Percentiles rank a stretch among this genome's conserved stretches.
These are phyloP conservation scores for Botrytis squamosa DNA, from an alignment of 2,329 filamentous ascomycete species.

Conservation along the genomic window DNA sequence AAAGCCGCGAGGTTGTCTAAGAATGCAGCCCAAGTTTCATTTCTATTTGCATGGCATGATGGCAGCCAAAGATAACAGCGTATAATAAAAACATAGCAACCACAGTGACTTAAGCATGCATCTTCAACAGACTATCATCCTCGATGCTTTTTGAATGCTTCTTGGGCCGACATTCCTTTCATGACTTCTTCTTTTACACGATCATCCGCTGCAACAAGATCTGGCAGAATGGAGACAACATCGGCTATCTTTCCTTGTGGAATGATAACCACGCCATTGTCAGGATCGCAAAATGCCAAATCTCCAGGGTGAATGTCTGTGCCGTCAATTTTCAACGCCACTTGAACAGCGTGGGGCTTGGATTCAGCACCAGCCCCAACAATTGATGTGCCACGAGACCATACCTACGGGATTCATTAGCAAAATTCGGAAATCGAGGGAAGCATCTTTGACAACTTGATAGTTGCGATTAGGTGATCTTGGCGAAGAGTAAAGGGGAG, in stretches of 20 bases:
- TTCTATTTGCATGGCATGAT: background rate
- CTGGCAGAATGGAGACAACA: constrained; percentile 54
- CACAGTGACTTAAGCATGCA: background rate
- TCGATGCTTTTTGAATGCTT: constrained; percentile 57
- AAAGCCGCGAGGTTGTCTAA: background rate
- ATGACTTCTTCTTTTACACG: constrained; percentile 64
- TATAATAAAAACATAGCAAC: background rate
- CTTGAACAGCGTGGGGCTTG: constrained; percentile 54
- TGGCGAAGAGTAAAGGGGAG: background rate
- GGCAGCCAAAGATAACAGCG: background rate
- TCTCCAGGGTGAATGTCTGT: constrained; percentile 55
- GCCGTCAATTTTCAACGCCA: constrained; percentile 46
- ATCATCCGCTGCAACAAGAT: constrained; percentile 49
- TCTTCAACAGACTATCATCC: constrained; percentile 14
- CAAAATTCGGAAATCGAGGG: background rate
- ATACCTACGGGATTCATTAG: constrained; percentile 46
- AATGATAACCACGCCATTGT: constrained; percentile 69
- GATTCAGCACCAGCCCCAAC: constrained; percentile 57
- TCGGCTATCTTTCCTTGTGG: constrained; percentile 58
- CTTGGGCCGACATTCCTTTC: constrained; percentile 59
- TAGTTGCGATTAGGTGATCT: background rate
- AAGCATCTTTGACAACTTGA: background rate
- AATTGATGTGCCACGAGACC: constrained; percentile 56
- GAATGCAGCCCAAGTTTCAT: background rate
- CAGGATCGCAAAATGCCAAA: constrained; percentile 66